phyloP scores from a whole-genome alignment of 2,329 filamentous ascomycete species.

The Aspergillus clavatus region DNA sequence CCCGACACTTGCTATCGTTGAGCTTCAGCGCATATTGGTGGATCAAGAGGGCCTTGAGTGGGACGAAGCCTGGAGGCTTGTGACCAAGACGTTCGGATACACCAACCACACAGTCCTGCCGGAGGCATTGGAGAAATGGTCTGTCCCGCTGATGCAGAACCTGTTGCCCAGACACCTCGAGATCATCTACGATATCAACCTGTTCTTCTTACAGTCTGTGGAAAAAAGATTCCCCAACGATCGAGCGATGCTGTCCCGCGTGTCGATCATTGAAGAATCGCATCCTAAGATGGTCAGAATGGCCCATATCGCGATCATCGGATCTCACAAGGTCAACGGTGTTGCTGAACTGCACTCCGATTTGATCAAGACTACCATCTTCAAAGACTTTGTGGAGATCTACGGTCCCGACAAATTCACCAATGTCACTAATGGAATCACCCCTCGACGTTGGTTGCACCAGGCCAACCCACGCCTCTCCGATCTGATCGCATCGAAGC shows the following conservation, averaged over 20 bases:
- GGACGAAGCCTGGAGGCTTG: slow-evolving; percentile 86
- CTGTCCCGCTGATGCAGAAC: slow-evolving; percentile 85
- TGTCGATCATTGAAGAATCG: slow-evolving; percentile 97
- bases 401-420: slow-evolving; percentile 97
- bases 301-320: slow-evolving; percentile 91
- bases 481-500: slow-evolving; percentile 84
- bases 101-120: slow-evolving; percentile 98
- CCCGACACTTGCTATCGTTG: slow-evolving; percentile 91
- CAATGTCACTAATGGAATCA: slow-evolving; percentile 98
- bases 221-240: slow-evolving; percentile 89
- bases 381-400: slow-evolving; percentile 95
- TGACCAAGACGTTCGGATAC: slow-evolving; percentile 79
- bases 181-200: slow-evolving; percentile 97
- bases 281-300: slow-evolving; percentile 98
- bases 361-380: slow-evolving; percentile 97
- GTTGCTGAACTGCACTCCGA: slow-evolving; percentile 97
- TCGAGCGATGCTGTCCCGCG: slow-evolving; percentile 73
- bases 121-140: slow-evolving; percentile 97
- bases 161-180: slow-evolving; percentile 89
- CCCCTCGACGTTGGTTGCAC: slow-evolving; percentile 91
- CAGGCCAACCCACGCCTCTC: slow-evolving; percentile 93
- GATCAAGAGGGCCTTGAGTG: slow-evolving; percentile 88
- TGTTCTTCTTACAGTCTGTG: slow-evolving; percentile 85
- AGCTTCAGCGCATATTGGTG: slow-evolving; percentile 86
- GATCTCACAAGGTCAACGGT: slow-evolving; percentile 98